Base-by-base conservation (phyloP, 345 rosid genomes). In the Capsella bursapastoris region DNA sequence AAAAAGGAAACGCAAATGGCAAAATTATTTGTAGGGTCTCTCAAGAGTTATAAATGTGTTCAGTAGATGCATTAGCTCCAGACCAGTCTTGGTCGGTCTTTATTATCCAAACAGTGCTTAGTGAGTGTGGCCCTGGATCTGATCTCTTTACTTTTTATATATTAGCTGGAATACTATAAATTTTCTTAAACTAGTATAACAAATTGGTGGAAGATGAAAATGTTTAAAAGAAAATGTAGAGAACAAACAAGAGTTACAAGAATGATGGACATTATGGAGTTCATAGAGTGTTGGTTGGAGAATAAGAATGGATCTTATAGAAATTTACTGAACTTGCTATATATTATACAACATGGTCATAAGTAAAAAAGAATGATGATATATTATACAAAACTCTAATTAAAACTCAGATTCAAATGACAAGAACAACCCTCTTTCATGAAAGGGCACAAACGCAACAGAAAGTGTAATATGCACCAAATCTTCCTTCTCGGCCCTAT, bases 31-130 rank as follows among this genome's bases (percentile, higher is more conserved):
- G 68, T 67, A 67, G 62, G 74, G 79, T 61, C 48, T 43, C 32
- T 34, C 15, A 68, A 68, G 38, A 43, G 57, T 68, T 75, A 75
- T 68, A 75, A 68, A 75, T 52, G 70, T 52, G 34, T 57, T 75
- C 40, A 68, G 18, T 40, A 57, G 48, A 51, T 55, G 28, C 52
- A 29, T 57, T 57, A 74, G 61, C 37, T 66, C 45, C 9, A 43
- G 66, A 57, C 22, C 22, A 18, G 22, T 18, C 22, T 18, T 18
- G 25, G 34, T 25, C 59, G 52, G 44, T 51, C 47, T 38, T 56
- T 57, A 73, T 73, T 43, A 65, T 48, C 27, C 25, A 65, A 38
- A 57, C 72, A 73, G 43, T 57, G 48, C 44, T 8, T 37, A 65
- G 8, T 9, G 52, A 38, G 15, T 48, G 27, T 10, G 41, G 41